Evolutionary conservation across 129 eudicot species (phyloP), one percentile per base, ranked within the genome.

Genomic region (Tagetes patula): DNA sequence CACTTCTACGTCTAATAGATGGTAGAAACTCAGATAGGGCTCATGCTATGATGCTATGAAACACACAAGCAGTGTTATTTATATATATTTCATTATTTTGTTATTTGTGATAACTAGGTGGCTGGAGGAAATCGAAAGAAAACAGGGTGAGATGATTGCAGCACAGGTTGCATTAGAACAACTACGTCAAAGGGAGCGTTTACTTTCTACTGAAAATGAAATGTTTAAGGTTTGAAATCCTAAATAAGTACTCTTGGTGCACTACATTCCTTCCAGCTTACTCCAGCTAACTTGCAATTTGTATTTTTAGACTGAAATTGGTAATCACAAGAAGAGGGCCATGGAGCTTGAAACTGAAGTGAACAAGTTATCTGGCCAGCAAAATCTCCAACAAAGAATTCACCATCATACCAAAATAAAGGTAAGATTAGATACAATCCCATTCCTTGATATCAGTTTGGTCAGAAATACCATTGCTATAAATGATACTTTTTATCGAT

Each of bases 321-420:
- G 73, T 39, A 86, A 80, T 73, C 86, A 84, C 80, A 94, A 90
- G 85, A 82, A 67, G 83, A 88, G 77, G 75, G 88, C 80, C 14
- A 45, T 80, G 55, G 96, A 90, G 71, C 94, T 95, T 67, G 97
- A 95, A 84, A 77, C 61, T 38, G 94, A 90, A 72, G 87, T 88
- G 59, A 88, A 80, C 72, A 95, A 85, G 76, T 72, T 95, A 77
- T 95, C 99, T 0, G 99, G 96, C 13, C 99, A 95, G 71, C 99
- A 95, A 75, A 95, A 88, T 74, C 83, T 95, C 67, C 99, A 95
- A 43, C 97, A 95, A 63, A 91, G 99, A 47, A 95, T 90, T 55
- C 97, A 95, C 80, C 99, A 95, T 76, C 99, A 95, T 75, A 88
- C 96, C 58, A 95, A 95, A 85, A 95, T 95, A 43, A 95, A 95